Evolutionary conservation across 768 basidiomycete genomes (phyloP), one percentile per base, ranked within the genome.

Genomic region (Phylloporus arenicola): DNA sequence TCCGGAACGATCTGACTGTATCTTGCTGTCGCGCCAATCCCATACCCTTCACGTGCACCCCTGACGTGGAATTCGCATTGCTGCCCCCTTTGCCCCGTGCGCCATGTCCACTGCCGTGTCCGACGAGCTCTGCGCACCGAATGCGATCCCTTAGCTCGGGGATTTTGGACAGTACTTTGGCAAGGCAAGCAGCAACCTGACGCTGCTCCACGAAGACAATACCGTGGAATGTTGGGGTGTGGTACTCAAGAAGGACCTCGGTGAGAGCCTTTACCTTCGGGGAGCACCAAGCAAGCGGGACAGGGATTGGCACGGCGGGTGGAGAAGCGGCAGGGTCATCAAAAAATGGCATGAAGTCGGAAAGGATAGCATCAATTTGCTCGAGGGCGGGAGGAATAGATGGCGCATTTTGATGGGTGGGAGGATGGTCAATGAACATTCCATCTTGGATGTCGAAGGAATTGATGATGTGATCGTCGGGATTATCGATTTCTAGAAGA

Each of bases 191-290:
- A 2, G 91, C 92, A 14, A 86, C 76, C 56, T 92, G 88, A 10
- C 92, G 79, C 61, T 91, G 89, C 53, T 91, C 83, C 16, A 91
- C 90, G 63, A 95, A 95, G 39, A 94, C 75, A 54, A 94, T 93
- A 17, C 81, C 81, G 58, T 92, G 90, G 60, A 92, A 90, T 13
- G 75, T 66, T 2, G 64, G 58, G 12, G 75, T 75, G 44, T 78
- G 68, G 59, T 83, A 75, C 30, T 71, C 71, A 29, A 79, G 67
- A 22, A 94, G 74, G 42, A 85, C 69, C 17, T 82, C 77, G 14
- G 84, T 72, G 31, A 94, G 76, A 3, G 70, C 71, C 42, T 71
- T 72, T 40, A 94, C 67, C 65, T 93, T 91, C 3, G 85, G 87
- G 8, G 86, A 80, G 57, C 82, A 83, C 82, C 86, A 88, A 20